phyloP scores from a whole-genome alignment of 345 rosid genomes.

The Syzygium jambos region DNA sequence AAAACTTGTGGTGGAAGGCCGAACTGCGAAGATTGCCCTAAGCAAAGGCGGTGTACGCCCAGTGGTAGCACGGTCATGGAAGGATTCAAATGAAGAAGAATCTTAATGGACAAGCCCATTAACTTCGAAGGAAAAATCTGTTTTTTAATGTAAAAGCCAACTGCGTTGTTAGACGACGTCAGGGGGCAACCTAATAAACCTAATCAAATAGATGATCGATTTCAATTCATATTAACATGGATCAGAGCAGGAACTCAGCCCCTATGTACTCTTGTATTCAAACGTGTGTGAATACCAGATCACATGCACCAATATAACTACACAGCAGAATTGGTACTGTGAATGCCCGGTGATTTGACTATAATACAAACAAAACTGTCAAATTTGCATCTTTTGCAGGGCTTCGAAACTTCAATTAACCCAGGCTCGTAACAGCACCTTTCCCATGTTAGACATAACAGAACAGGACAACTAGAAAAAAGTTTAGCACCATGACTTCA shows the following conservation, averaged over 20 bases:
- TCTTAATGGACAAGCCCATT: not conserved
- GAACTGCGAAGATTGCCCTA: not conserved
- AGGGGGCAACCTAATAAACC: not conserved
- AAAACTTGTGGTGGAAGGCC: not conserved
- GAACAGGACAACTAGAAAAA: not conserved
- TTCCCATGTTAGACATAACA: not conserved
- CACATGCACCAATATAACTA: not conserved
- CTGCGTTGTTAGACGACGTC: not conserved
- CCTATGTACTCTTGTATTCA: not conserved
- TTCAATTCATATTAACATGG: not conserved
- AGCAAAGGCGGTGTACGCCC: not conserved
- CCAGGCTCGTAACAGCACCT: not conserved
- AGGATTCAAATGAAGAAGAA: not conserved
- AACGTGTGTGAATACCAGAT: not conserved
- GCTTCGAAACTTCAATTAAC: not conserved
- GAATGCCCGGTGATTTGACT: not conserved
- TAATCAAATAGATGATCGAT: not conserved
- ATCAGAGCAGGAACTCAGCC: not conserved
- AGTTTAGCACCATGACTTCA: not conserved
- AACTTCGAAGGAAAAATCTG: rapidly evolving
- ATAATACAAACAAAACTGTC: not conserved
- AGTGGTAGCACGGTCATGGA: not conserved
- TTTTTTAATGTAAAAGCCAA: not conserved
- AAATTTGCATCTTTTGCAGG: not conserved
- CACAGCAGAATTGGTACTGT: not conserved